Evolutionary conservation across 148 eudicot species (phyloP).

Genomic region (Suaeda aralocaspica): DNA sequence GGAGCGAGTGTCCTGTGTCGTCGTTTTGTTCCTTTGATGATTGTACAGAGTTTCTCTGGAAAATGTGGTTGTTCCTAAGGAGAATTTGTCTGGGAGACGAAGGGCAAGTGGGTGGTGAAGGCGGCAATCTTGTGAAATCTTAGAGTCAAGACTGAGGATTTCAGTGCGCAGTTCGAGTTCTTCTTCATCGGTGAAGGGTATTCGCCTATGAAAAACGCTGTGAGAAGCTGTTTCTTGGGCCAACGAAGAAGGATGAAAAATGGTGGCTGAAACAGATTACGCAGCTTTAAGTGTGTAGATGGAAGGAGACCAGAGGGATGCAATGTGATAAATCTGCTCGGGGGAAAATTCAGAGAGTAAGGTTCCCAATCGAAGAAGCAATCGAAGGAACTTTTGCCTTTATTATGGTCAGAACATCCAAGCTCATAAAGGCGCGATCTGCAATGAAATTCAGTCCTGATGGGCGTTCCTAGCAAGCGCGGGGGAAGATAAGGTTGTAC

Average conservation of each 20-base stretch:
- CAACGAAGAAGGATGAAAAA: slow-evolving; percentile 40
- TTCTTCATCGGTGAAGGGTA: slow-evolving; percentile 29
- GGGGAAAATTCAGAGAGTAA: slow-evolving; percentile 49
- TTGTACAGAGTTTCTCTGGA: slow-evolving; percentile 24
- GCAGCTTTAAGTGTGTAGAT: slow-evolving; percentile 46
- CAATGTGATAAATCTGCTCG: slow-evolving; percentile 27
- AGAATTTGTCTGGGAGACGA: slow-evolving; percentile 23
- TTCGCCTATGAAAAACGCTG: slow-evolving; percentile 20
- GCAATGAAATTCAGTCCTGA: slow-evolving; percentile 87
- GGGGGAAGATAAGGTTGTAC: slow-evolving; percentile 80
- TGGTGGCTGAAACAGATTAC: slow-evolving; percentile 51
- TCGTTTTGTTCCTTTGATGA: slow-evolving; percentile 35
- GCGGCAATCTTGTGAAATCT: slow-evolving; percentile 13
- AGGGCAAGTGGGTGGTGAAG: slow-evolving; percentile 23
- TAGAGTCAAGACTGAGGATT: slow-evolving; percentile 14
- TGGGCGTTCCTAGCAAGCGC: slow-evolving; percentile 81
- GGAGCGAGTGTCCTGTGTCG: slow-evolving; percentile 32
- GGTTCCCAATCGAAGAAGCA: slow-evolving; percentile 52
- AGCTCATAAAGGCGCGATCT: slow-evolving; percentile 83
- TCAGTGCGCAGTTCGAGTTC: slow-evolving; percentile 28
- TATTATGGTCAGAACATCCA: slow-evolving; percentile 68
- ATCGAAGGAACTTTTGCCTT: slow-evolving; percentile 69
- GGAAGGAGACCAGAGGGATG: slow-evolving; percentile 31
- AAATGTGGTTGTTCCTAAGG: slow-evolving; percentile 21
- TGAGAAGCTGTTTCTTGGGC: slow-evolving; percentile 19